A percentile compares a stretch with the other conserved stretches of the same genome.
phyloP scores from a whole-genome alignment of 2,329 filamentous ascomycete species.

The Apiospora phragmitis region DNA sequence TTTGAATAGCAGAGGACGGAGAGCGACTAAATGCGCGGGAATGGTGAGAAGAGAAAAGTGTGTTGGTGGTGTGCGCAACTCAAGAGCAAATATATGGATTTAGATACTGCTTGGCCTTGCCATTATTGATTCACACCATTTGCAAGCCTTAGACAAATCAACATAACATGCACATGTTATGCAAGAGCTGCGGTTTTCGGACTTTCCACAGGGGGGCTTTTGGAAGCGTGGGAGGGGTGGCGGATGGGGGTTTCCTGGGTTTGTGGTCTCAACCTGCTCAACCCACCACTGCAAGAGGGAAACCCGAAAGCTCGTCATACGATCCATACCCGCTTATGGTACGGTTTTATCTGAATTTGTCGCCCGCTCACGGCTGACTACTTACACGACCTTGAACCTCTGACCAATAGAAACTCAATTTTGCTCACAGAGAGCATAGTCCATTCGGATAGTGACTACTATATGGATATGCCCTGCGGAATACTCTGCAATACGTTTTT shows the following conservation, averaged over 20 bases:
- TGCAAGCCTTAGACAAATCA: background rate
- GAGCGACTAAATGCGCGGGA: background rate
- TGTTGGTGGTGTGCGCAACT: background rate
- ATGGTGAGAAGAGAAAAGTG: background rate
- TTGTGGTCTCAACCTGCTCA: background rate
- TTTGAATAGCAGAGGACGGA: background rate
- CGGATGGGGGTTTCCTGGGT: background rate
- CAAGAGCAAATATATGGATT: background rate
- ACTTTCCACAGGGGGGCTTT: background rate
- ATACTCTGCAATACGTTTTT: background rate
- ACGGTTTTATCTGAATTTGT: background rate
- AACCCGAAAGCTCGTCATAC: conserved; percentile 3
- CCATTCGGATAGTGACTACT: background rate
- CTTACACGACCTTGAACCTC: background rate
- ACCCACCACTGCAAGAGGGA: background rate
- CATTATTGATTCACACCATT: background rate
- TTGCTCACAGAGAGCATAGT: background rate
- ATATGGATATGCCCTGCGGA: background rate
- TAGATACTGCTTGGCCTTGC: background rate
- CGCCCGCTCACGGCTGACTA: background rate
- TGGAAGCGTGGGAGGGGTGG: conserved; percentile 1
- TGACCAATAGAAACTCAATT: background rate
- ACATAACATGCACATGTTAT: conserved; percentile 1
- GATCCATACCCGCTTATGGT: background rate
- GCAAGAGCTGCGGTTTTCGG: background rate